A percentile compares a stretch with the other conserved stretches of the same genome.
These are phyloP conservation scores for Isabelozyma pseudorhagii DNA, from an alignment of 805 yeast genomes.

Conservation along the genomic window DNA sequence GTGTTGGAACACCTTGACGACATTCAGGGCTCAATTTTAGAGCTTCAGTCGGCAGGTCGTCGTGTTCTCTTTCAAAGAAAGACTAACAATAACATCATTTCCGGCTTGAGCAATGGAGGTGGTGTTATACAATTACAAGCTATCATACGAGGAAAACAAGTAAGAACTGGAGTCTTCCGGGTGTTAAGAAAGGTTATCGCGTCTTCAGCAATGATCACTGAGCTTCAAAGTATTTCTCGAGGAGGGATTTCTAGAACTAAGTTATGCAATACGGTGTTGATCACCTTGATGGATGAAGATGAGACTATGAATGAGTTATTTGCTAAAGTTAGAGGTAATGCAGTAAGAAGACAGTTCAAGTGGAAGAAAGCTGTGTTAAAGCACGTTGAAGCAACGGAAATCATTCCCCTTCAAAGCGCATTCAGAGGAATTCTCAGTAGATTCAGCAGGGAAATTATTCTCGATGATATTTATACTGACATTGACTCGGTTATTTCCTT, in stretches of 20 bases:
- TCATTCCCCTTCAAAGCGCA: slow-evolving; percentile 51
- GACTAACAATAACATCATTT: slow-evolving; percentile 13
- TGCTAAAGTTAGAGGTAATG: slow-evolving; percentile 44
- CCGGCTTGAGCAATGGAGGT: slow-evolving; percentile 11
- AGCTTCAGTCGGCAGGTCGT: slow-evolving; percentile 30
- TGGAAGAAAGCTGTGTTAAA: slow-evolving; percentile 12
- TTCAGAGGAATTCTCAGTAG: slow-evolving; percentile 64
- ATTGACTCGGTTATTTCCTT: slow-evolving; percentile 38
- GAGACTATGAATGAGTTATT: slow-evolving; percentile 31
- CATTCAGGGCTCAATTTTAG: slow-evolving; percentile 19
- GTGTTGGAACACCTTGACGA: slow-evolving; percentile 18
- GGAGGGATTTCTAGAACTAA: slow-evolving; percentile 44
- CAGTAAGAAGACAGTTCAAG: slow-evolving; percentile 26
- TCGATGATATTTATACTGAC: slow-evolving; percentile 51
- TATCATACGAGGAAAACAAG: slow-evolving; percentile 30
- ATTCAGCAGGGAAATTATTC: slow-evolving; percentile 49
- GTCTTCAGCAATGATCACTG: slow-evolving; percentile 10
- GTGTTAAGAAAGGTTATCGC: slow-evolving; percentile 4
- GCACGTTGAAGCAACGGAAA: slow-evolving; percentile 12
- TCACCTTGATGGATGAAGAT: slow-evolving; percentile 41
- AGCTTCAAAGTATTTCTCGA: slow-evolving; percentile 42
- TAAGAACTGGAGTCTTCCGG: slow-evolving; percentile 22
- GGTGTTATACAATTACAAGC: slow-evolving; percentile 34
- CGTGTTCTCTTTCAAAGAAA: slow-evolving; percentile 16
- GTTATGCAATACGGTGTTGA: slow-evolving; percentile 41